phyloP scores from a whole-genome alignment of 495 filamentous ascomycete species.

The Aspergillus heteromorphus region DNA sequence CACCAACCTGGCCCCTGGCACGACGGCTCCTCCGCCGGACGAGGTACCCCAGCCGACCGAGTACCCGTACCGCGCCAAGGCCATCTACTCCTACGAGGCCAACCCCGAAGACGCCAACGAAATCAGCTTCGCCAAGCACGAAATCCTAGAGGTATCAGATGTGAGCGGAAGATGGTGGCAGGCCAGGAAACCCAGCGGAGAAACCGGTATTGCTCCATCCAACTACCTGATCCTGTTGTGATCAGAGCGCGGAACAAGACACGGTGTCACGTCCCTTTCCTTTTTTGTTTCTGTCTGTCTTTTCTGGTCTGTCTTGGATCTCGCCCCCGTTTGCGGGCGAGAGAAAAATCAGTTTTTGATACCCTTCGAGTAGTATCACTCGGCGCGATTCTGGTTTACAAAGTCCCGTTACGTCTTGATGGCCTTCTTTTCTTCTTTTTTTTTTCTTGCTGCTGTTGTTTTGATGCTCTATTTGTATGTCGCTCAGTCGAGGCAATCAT shows the following conservation, averaged over 20 bases:
- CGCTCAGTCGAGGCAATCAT: conserved; percentile 9
- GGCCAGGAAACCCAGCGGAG: conserved; percentile 87
- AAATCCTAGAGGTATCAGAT: conserved; percentile 94
- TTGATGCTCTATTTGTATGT: conserved; percentile 17
- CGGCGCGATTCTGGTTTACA: conserved; percentile 35
- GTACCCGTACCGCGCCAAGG: conserved; percentile 95
- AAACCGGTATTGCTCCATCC: conserved; percentile 94
- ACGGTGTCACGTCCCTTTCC: conserved; percentile 18
- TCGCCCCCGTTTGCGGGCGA: conserved; percentile 24
- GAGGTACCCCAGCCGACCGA: conserved; percentile 81
- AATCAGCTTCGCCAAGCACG: conserved; percentile 94
- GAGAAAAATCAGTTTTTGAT: conserved; percentile 37
- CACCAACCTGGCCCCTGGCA: conserved; percentile 23
- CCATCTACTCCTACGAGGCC: conserved; percentile 97
- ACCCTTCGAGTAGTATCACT: conserved; percentile 43
- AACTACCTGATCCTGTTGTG: conserved; percentile 97
- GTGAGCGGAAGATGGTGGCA: conserved; percentile 99
- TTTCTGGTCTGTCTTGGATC: conserved; percentile 22
- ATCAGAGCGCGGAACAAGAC: conserved; percentile 23
- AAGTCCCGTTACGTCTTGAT: conserved; percentile 43
- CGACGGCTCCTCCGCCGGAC: conserved; percentile 33
- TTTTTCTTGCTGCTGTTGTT: conserved; percentile 17
- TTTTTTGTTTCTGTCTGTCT: too few species aligned
- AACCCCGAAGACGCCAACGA: conserved; percentile 98
- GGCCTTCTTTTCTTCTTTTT: too few species aligned